A percentile compares a stretch with the other conserved stretches of the same genome.
These are phyloP conservation scores for Ceratopteris richardii DNA, from an alignment of 75 land plant genomes.

Conservation along the genomic window DNA sequence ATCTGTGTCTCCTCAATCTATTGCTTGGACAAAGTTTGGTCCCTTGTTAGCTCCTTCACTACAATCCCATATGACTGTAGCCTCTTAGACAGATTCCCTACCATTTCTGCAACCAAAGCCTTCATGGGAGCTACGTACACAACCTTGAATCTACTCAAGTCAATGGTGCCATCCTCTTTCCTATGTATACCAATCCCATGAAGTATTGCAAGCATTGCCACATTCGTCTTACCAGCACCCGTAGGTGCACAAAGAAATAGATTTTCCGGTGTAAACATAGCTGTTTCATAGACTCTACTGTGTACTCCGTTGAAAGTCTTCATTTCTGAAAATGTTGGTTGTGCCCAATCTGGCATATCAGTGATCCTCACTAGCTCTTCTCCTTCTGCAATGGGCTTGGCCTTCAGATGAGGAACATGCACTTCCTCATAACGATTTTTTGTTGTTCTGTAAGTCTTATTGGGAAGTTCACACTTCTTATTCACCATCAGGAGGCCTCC, in stretches of 20 bases:
- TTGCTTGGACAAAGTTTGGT: too few relatives aligned
- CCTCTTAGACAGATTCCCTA: conserved; percentile 68
- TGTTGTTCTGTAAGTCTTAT: too few relatives aligned
- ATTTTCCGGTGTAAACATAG: conserved; percentile 89
- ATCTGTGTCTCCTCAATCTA: conserved; percentile 71
- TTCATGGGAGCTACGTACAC: conserved; percentile 88
- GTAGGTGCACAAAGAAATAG: conserved; percentile 92
- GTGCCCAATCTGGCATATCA: conserved; percentile 93
- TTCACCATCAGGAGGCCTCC: too few relatives aligned
- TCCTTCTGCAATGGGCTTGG: too few relatives aligned
- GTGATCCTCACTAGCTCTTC: too few relatives aligned
- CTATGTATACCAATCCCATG: too few relatives aligned
- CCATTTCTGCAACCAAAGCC: conserved; percentile 82
- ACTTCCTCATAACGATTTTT: conserved; percentile 71
- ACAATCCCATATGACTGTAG: conserved; percentile 58
- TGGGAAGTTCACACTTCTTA: too few relatives aligned
- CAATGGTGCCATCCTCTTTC: too few relatives aligned
- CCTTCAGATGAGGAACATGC: conserved; percentile 67
- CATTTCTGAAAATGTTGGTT: conserved; percentile 66
- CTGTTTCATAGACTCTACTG: conserved; percentile 83
- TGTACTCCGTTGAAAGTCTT: conserved; percentile 92
- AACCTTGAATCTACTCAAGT: too few relatives aligned
- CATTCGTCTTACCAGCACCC: conserved; percentile 94
- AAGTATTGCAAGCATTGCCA: conserved; percentile 87
- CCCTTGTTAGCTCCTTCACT: conserved; percentile 84